Base-by-base conservation (phyloP, 805 yeast genomes). In the Wickerhamiella hasegawae region DNA sequence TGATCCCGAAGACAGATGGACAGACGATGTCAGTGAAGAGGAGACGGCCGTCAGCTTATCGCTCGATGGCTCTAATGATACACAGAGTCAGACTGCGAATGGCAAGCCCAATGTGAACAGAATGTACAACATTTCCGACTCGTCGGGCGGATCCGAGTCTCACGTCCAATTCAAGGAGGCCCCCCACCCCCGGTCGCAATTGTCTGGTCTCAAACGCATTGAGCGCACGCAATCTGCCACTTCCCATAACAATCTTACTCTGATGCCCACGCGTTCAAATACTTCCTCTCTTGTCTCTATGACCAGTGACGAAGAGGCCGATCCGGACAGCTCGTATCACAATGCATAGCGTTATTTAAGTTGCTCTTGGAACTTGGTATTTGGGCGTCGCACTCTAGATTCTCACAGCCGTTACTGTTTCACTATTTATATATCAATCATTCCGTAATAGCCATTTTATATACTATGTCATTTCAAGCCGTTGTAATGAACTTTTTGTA, bases 1-100 rank as follows among this genome's bases (percentile, higher is more conserved):
- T 21, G 47, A 46, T 29, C 40, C 41, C 17, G 35, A 34, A 3
- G 49, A 45, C 28, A 42, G 34, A 15, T 46, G 51, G 51, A 39
- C 44, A 30, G 39, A 41, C 18, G 34, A 33, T 11, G 39, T 39
- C 18, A 42, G n/a, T n/a, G n/a, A n/a, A n/a, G 36, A n/a, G 47
- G 35, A n/a, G 11, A 5, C n/a, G 20, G 26, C 28, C 6, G 24
- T 21, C 11, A 11, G 11, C 10, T 11, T 11, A 5, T 4, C 12
- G 8, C 12, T 10, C 15, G 31, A 15, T 10, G 20, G 23, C 15
- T 25, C 31, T 11, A 11, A 21, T 8, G 18, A 22, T 18, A 31
- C 16, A 15, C 4, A 17, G 23, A 18, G 14, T n/a, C 23, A 32
- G 12, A 12, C 18, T 28, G 18, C 27, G 4, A 19, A 6, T 25